phyloP scores from a whole-genome alignment of 192 early-diverging fungal species.

The Podila horticola region DNA sequence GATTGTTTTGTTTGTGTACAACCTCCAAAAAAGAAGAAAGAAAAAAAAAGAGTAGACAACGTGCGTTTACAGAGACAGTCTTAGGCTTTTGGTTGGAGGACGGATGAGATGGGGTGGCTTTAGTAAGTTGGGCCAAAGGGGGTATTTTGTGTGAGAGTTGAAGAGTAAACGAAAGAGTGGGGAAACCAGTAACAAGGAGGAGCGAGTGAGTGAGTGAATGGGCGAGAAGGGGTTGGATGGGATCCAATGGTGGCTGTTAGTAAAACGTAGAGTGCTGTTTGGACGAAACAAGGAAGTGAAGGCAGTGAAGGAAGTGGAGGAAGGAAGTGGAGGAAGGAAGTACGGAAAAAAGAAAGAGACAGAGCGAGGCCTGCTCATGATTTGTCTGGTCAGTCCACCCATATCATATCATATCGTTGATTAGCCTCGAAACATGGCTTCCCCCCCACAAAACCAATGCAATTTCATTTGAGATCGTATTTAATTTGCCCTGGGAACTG shows the following conservation, averaged over 20 bases:
- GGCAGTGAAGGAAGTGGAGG: not conserved
- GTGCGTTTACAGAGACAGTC: not conserved
- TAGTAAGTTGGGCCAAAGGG: too few relatives aligned
- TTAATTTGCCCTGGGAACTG: too few relatives aligned
- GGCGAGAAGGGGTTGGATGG: not conserved
- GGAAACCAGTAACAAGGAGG: not conserved
- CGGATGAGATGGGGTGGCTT: not conserved
- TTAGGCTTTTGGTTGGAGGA: too few relatives aligned
- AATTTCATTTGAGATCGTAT: too few relatives aligned
- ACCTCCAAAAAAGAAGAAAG: not conserved
- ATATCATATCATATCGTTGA: too few relatives aligned
- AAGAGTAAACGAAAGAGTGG: not conserved
- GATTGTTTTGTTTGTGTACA: too few relatives aligned
- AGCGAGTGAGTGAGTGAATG: not conserved
- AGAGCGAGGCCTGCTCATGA: not conserved
- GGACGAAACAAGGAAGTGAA: not conserved
- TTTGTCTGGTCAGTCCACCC: not conserved
- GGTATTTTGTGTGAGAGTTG: too few relatives aligned
- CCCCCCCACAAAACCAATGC: too few relatives aligned
- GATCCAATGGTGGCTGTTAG: not conserved
- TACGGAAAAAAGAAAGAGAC: not conserved
- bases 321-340: too few relatives aligned
- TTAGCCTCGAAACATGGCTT: too few relatives aligned
- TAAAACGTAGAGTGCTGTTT: not conserved
- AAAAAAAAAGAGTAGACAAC: not conserved